Evolutionary conservation across 345 rosid species (phyloP), one percentile per base, ranked within the genome.

Genomic region (Hibiscus mutabilis): DNA sequence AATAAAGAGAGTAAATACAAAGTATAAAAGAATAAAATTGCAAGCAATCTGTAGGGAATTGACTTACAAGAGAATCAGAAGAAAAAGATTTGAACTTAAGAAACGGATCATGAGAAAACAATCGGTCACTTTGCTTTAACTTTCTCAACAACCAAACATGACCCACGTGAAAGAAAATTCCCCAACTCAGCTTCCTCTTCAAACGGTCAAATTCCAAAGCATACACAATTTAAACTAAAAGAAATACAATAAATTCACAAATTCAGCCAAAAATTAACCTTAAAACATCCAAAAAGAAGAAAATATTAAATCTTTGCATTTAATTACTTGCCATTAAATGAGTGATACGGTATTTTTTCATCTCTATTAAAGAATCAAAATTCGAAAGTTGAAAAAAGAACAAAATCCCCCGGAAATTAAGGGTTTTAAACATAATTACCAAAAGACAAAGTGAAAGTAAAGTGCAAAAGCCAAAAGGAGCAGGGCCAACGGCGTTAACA

Each of bases 271-370:
- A 35, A 35, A 35, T 35, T 10, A 18, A 40, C 5, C 19, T 44
- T 14, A 7, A 5, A n/a, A 44, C 24, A 22, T 42, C 35, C 1
- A 67, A 8, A 44, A 64, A 47, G 0, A 66, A 27, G 14, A 49
- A 46, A 46, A 25, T 3, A 27, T 16, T 46, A 24, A 66, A 67
- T 25, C 16, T 67, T 55, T 67, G 62, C 62, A 83, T 53, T 82
- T 71, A 84, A 65, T 81, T 33, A 55, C 80, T 77, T 78, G 59
- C 86, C 81, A 76, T 82, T 55, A 83, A 65, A 69, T 69, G 35
- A 33, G 78, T 6, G 25, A 73, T 57, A 58, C 33, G 21, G 29
- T 53, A 52, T 60, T 42, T 42, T 16, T 4, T 49, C 21, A 7
- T 14, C 63, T 7, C 60, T 40, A 40, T 21, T 46, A 2, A 8